These are phyloP conservation scores for Malassezia furfur DNA, from an alignment of 1,284 basidiomycete genomes.

Conservation along the genomic window DNA sequence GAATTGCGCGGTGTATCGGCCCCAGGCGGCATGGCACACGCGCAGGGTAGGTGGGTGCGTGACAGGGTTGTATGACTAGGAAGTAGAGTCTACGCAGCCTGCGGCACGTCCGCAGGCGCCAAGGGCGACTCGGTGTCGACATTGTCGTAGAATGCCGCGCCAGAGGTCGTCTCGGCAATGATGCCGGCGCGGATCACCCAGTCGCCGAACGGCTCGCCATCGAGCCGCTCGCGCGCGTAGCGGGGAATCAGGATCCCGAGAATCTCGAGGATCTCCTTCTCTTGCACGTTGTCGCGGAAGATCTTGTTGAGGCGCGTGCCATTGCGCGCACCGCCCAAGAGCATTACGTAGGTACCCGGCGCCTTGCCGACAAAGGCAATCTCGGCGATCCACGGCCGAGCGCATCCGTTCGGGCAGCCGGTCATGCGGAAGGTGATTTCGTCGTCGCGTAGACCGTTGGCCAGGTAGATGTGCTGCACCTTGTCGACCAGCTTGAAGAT, in stretches of 20 bases:
- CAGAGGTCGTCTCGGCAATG: constrained; percentile 38
- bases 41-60: no score
- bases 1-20: no score
- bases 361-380: constrained; percentile 95
- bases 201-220: constrained; percentile 92
- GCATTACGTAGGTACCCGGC: constrained; percentile 83
- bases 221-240: constrained; percentile 75
- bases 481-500: constrained; percentile 89
- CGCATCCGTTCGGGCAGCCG: constrained; percentile 49
- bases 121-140: constrained; percentile 16
- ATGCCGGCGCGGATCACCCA: constrained; percentile 61
- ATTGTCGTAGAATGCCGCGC: constrained; percentile 38
- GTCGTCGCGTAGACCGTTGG: constrained; percentile 81
- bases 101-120: not conserved
- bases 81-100: not conserved
- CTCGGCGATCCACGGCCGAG: constrained; percentile 82
- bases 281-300: constrained; percentile 77
- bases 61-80: no score
- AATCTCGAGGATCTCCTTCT: constrained; percentile 85
- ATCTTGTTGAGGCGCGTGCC: constrained; percentile 91
- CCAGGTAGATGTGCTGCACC: constrained; percentile 81
- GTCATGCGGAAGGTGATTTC: constrained; percentile 92
- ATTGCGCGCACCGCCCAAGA: constrained; percentile 87
- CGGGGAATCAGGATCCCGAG: constrained; percentile 83
- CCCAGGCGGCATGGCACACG: no score